phyloP scores from a whole-genome alignment of 116 monocot species.

The Trichopus zeylanicus region DNA sequence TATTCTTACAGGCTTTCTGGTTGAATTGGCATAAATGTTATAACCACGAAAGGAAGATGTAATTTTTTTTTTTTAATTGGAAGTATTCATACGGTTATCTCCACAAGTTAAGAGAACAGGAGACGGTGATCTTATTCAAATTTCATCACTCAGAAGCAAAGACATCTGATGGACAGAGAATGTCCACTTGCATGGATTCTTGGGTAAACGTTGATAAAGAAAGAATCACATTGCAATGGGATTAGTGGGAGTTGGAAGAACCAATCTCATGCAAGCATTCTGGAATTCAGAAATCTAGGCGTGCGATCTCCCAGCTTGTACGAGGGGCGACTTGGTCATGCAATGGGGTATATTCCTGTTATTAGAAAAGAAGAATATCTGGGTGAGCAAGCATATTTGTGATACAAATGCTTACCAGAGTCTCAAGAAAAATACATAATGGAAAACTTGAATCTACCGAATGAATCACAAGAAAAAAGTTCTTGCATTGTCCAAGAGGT shows the following conservation, averaged over 20 bases:
- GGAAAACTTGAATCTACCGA: background rate
- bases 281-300: constrained; percentile 44
- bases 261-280: background rate
- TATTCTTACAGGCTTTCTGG: too few relatives aligned
- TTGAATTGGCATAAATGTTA: too few relatives aligned
- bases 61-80: too few relatives aligned
- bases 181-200: background rate
- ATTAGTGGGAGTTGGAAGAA: background rate
- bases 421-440: background rate
- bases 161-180: background rate
- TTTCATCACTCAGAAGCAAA: background rate
- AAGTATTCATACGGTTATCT: too few relatives aligned
- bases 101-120: too few relatives aligned
- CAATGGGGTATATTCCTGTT: constrained; percentile 62
- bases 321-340: constrained; percentile 56
- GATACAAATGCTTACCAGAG: too few relatives aligned
- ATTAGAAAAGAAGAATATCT: background rate
- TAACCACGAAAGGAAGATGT: too few relatives aligned
- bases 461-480: too few relatives aligned
- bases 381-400: too few relatives aligned
- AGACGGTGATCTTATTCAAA: background rate
- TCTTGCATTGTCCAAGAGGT: too few relatives aligned
- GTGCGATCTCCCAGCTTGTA: constrained; percentile 59
- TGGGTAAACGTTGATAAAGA: background rate
- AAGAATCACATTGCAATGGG: background rate